Percentiles rank a stretch among this genome's conserved stretches.
These are phyloP conservation scores for Camelina neglecta DNA, from an alignment of 345 rosid species.

Conservation along the genomic window DNA sequence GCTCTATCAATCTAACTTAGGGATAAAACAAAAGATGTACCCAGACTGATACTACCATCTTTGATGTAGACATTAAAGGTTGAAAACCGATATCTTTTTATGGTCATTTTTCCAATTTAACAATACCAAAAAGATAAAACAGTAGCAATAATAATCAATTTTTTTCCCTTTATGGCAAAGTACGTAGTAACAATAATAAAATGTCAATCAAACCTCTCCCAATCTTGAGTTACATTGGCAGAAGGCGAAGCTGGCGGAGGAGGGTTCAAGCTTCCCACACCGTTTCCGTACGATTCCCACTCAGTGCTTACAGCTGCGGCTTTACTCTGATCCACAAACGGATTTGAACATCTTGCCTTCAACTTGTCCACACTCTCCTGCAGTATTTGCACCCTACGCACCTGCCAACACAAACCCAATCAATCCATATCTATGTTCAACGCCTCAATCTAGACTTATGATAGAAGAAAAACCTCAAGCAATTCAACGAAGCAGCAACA, in stretches of 20 bases:
- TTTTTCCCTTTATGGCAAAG: constrained; percentile 3
- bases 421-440: constrained; percentile 8
- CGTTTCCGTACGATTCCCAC: constrained; percentile 83
- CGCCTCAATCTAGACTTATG: background rate
- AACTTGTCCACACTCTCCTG: constrained; percentile 71
- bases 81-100: background rate
- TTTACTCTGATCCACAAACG: constrained; percentile 52
- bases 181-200: constrained; percentile 21
- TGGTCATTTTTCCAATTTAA: constrained; percentile 25
- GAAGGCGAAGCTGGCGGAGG: constrained; percentile 63
- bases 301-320: constrained; percentile 61
- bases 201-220: constrained; percentile 77
- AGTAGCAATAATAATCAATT: background rate
- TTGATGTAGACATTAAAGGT: background rate
- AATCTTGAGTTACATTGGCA: constrained; percentile 58
- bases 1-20: background rate
- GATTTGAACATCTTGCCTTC: constrained; percentile 69
- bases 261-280: constrained; percentile 71
- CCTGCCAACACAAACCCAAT: constrained; percentile 50
- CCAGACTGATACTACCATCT: background rate
- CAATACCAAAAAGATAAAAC: background rate
- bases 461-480: background rate
- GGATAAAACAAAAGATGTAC: no score
- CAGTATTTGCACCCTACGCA: constrained; percentile 69
- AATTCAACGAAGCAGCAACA: background rate